Evolutionary conservation across 2,329 filamentous ascomycete species (phyloP), one percentile per base, ranked within the genome.

Genomic region (Trichophyton schoenleinii): DNA sequence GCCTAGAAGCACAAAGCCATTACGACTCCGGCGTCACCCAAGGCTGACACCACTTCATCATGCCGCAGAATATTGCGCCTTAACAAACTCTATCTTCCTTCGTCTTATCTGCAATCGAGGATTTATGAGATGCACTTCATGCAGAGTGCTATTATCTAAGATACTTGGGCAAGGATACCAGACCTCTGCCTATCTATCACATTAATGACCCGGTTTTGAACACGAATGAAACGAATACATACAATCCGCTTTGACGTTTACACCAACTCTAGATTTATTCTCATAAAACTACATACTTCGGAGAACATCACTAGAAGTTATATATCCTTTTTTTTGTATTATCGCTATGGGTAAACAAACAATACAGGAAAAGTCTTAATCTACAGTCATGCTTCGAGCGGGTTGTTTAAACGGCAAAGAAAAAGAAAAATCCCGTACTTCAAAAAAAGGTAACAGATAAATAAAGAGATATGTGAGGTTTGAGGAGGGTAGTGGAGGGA

Each of bases 301-400:
- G 36, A 3, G 31, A 13, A n/a, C 18, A 13, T 11, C 28, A 20
- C 52, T 55, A 55, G 28, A 34, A 55, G 34, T 55, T 55, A 55
- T 55, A 20, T 55, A 11, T 34, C 52, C 28, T 28, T 55, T 55
- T 38, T 36, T 55, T 55, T 55, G 31, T 55, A 55, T 34, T 55
- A 55, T 55, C 28, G 52, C 52, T 55, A 55, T 55, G 31, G 28
- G 52, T 28, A 55, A 36, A 36, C 31, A 55, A 44, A 55, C 52
- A 36, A 55, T 55, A 55, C 52, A 55, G 28, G 31, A 55, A 55
- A 55, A 36, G 18, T 55, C 52, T 55, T 55, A 55, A 55, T 55
- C 52, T 55, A 55, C 52, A 55, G 52, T 55, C 52, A 55, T 55
- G 52, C 52, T 52, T 52, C 3, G 22, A 52, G 20, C 46, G 46